phyloP scores from a whole-genome alignment of 148 eudicot species.

The Vaccinium corymbosum region DNA sequence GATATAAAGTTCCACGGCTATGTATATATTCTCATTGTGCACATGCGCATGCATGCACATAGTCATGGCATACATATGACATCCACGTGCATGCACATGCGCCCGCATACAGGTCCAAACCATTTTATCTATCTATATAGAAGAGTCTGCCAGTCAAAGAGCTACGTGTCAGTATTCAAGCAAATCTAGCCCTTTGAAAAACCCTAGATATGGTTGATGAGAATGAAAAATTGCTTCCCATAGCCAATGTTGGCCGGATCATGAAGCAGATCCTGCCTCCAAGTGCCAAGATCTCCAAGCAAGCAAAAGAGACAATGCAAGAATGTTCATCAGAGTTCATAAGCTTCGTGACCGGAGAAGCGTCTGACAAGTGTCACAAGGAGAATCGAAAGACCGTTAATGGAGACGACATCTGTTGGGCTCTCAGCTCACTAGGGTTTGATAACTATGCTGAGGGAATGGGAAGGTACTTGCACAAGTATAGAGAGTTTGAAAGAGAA shows the following conservation, averaged over 20 bases:
- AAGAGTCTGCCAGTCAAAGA: background rate
- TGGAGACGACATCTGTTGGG: conserved; percentile 60
- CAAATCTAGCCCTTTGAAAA: background rate
- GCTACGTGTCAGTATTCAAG: conserved; percentile 7
- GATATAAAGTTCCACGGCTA: no score
- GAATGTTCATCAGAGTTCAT: conserved; percentile 60
- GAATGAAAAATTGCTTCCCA: conserved; percentile 41
- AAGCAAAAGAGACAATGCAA: conserved; percentile 53
- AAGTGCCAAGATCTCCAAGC: conserved; percentile 56
- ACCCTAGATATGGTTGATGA: conserved; percentile 37
- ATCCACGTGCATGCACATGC: background rate
- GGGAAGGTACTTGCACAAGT: conserved; percentile 37
- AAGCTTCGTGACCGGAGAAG: conserved; percentile 55
- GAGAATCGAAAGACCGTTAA: conserved; percentile 61
- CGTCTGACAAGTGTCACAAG: conserved; percentile 60
- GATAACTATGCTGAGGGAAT: conserved; percentile 47
- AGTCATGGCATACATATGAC: background rate
- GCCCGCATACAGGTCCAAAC: background rate
- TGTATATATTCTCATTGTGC: background rate
- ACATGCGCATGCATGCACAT: background rate
- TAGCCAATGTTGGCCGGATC: conserved; percentile 57
- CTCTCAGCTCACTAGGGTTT: conserved; percentile 55
- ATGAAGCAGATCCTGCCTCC: conserved; percentile 51
- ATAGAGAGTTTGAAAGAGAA: conserved; percentile 43
- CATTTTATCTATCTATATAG: background rate